Evolutionary conservation across 2,329 filamentous ascomycete species (phyloP).

Genomic region (Laburnicola sp.): DNA sequence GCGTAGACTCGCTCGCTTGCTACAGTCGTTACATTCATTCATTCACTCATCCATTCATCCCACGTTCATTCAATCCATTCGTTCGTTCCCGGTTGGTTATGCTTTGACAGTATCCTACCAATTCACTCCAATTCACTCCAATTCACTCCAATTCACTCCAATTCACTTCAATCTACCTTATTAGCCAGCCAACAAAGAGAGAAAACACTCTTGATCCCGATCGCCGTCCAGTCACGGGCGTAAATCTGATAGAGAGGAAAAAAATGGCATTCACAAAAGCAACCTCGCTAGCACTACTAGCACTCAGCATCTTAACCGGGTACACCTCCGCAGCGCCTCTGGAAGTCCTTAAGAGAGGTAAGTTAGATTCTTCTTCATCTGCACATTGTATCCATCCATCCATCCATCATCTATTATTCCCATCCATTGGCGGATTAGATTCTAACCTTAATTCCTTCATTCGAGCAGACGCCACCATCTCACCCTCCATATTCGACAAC

Average conservation of each 20-base stretch:
- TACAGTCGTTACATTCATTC: slow-evolving; percentile 4
- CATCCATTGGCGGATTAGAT: neutral
- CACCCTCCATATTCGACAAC: slow-evolving; percentile 45
- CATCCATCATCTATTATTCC: neutral
- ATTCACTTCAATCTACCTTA: too few species aligned
- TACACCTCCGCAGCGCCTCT: slow-evolving; percentile 32
- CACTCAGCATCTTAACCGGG: slow-evolving; percentile 7
- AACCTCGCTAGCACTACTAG: slow-evolving; percentile 5
- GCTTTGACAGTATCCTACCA: too few species aligned
- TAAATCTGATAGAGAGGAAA: too few species aligned
- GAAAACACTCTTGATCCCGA: too few species aligned
- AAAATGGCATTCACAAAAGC: slow-evolving; percentile 2
- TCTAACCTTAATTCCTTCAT: neutral
- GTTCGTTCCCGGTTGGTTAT: too few species aligned
- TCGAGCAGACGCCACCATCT: slow-evolving; percentile 29
- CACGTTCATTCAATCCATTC: slow-evolving; percentile 2
- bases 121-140: too few species aligned
- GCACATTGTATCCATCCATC: too few species aligned
- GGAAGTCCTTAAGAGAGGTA: slow-evolving; percentile 35
- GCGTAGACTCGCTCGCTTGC: too few species aligned
- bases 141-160: too few species aligned
- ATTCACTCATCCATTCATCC: neutral
- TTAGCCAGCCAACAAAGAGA: too few species aligned
- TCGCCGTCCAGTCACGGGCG: too few species aligned
- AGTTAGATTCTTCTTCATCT: too few species aligned